phyloP scores from a whole-genome alignment of 2,329 filamentous ascomycete genomes.

The Chaetomiaceae sp. region DNA sequence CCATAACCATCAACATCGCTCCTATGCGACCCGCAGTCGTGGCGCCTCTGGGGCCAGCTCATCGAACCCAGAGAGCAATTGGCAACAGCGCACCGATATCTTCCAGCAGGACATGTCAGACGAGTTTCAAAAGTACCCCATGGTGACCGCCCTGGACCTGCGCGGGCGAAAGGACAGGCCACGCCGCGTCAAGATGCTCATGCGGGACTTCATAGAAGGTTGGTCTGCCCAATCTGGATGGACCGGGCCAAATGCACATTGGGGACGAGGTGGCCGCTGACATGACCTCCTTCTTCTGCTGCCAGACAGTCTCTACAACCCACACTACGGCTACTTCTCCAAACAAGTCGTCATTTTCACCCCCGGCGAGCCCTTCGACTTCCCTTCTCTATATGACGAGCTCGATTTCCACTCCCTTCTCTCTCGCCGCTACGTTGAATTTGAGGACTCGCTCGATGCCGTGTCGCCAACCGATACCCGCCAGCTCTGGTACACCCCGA shows the following conservation, averaged over 20 bases:
- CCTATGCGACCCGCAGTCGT: constrained; percentile 16
- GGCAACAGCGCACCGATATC: constrained; percentile 78
- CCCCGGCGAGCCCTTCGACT: constrained; percentile 86
- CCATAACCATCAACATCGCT: constrained; percentile 34
- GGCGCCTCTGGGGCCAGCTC: constrained; percentile 19
- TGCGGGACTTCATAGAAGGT: constrained; percentile 97
- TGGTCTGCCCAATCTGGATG: too few relatives aligned
- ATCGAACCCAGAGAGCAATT: constrained; percentile 61
- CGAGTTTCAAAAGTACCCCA: constrained; percentile 77
- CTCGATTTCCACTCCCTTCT: constrained; percentile 75
- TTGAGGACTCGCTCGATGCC: constrained; percentile 82
- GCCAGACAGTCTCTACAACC: constrained; percentile 87
- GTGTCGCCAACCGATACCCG: constrained; percentile 66
- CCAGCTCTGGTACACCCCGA: constrained; percentile 97
- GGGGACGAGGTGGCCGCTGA: neutral
- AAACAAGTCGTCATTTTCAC: constrained; percentile 96
- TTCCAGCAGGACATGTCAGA: constrained; percentile 71
- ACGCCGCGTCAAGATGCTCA: constrained; percentile 88
- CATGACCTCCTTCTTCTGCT: neutral
- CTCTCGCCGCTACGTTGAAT: constrained; percentile 75
- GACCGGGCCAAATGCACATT: neutral
- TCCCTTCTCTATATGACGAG: constrained; percentile 75
- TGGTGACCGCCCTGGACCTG: constrained; percentile 78
- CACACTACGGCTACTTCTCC: constrained; percentile 91
- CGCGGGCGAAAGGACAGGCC: constrained; percentile 70